A percentile compares a stretch with the other conserved stretches of the same genome.
These are phyloP conservation scores for Laguncularia racemosa DNA, from an alignment of 345 rosid genomes.

Conservation along the genomic window DNA sequence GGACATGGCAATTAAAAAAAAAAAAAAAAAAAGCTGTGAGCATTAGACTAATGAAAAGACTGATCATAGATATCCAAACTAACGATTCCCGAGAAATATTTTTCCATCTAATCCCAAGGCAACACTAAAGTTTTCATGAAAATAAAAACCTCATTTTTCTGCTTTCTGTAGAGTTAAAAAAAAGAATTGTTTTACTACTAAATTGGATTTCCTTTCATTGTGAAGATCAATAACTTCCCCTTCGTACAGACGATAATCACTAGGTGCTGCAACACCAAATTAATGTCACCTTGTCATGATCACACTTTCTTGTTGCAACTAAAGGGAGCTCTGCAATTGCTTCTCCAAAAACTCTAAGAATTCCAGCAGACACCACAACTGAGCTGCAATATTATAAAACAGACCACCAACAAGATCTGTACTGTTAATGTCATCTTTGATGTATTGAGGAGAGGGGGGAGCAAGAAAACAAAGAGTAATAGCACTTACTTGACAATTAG, in stretches of 20 bases:
- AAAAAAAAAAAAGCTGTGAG: not conserved
- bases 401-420: not conserved
- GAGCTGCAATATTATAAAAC: slow-evolving; percentile 25
- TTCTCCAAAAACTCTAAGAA: slow-evolving; percentile 36
- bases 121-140: no score
- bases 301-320: slow-evolving; percentile 34
- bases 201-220: no score
- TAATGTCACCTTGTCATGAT: slow-evolving; percentile 28
- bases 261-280: not conserved
- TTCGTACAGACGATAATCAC: no score
- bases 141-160: no score
- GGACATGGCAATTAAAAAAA: not conserved
- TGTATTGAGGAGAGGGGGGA: not conserved
- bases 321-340: slow-evolving; percentile 45
- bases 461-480: not conserved
- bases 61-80: no score
- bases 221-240: no score
- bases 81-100: no score
- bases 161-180: no score
- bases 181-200: no score
- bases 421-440: not conserved
- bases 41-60: no score
- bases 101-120: no score
- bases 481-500: slow-evolving; percentile 31
- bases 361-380: slow-evolving; percentile 30